phyloP scores from a whole-genome alignment of 2,329 filamentous ascomycete genomes.

The Ophiocordyceps camponoti-saundersi region DNA sequence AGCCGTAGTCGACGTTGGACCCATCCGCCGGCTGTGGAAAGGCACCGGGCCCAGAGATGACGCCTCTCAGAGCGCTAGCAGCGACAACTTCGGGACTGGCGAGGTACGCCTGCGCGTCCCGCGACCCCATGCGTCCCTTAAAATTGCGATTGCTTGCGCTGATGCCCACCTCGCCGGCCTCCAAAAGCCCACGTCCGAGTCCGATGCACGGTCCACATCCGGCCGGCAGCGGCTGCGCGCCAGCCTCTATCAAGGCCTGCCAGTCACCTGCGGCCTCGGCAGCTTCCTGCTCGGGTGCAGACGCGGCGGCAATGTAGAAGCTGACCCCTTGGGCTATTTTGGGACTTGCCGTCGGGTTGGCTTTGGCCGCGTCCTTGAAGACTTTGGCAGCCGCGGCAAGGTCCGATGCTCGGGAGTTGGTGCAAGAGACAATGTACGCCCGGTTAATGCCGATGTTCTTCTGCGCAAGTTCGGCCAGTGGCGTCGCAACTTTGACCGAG shows the following conservation, averaged over 20 bases:
- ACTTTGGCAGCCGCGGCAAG: conserved; percentile 67
- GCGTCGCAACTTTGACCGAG: conserved; percentile 74
- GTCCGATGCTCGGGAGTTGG: conserved; percentile 70
- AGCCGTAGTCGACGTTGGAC: not conserved
- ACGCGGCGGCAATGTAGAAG: conserved; percentile 81
- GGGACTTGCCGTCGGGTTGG: conserved; percentile 33
- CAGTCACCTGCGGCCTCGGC: conserved; percentile 71
- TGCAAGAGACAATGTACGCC: conserved; percentile 81
- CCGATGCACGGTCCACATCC: conserved; percentile 81
- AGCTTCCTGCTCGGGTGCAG: conserved; percentile 52
- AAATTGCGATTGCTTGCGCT: conserved; percentile 77
- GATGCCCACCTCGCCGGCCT: conserved; percentile 77
- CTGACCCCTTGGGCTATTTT: conserved; percentile 61
- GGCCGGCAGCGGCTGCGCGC: conserved; percentile 34
- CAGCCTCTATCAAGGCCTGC: conserved; percentile 40
- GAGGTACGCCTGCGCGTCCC: conserved; percentile 59
- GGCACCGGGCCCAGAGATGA: conserved; percentile 59
- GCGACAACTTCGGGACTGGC: conserved; percentile 84
- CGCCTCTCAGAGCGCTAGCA: conserved; percentile 62
- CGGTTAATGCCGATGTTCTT: conserved; percentile 66
- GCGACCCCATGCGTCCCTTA: conserved; percentile 68
- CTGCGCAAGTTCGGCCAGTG: conserved; percentile 53
- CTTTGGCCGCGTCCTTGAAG: conserved; percentile 58
- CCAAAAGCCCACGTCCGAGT: conserved; percentile 58
- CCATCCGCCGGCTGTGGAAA: conserved; percentile 51